phyloP scores from a whole-genome alignment of 345 rosid species.

The Eucalyptus pumila region DNA sequence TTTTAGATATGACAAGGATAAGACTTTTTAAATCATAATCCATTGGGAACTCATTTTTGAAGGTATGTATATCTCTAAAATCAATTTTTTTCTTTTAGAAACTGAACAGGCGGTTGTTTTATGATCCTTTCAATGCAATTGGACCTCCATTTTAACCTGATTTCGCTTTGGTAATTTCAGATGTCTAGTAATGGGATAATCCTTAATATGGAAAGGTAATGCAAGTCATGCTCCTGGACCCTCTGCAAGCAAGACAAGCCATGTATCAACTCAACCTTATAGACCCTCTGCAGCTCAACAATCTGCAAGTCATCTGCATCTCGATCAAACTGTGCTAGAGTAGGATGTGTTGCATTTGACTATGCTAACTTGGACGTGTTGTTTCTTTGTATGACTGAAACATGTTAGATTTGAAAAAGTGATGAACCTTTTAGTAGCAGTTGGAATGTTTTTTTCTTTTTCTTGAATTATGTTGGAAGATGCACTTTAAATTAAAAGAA shows the following conservation, averaged over 20 bases:
- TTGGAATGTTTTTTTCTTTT: no score
- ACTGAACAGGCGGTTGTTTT: background rate
- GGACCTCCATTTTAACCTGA: no score
- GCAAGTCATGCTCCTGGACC: no score
- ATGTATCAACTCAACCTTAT: no score
- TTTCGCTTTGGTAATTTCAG: background rate
- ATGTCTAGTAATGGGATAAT: background rate
- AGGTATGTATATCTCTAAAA: background rate
- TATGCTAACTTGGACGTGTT: background rate
- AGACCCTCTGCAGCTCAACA: background rate
- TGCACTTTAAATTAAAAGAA: no score
- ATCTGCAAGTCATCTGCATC: background rate
- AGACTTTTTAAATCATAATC: background rate
- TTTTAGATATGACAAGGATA: no score
- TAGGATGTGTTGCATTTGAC: background rate
- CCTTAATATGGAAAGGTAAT: no score
- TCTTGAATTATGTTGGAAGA: no score
- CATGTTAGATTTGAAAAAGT: background rate
- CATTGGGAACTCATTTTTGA: background rate
- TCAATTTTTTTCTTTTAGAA: background rate
- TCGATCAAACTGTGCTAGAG: background rate
- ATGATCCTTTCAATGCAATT: no score
- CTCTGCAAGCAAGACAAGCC: no score
- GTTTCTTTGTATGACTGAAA: background rate
- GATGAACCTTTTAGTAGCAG: background rate